A percentile compares a stretch with the other conserved stretches of the same genome.
phyloP scores from a whole-genome alignment of 768 basidiomycete species.

The Strobilomyces confusus region DNA sequence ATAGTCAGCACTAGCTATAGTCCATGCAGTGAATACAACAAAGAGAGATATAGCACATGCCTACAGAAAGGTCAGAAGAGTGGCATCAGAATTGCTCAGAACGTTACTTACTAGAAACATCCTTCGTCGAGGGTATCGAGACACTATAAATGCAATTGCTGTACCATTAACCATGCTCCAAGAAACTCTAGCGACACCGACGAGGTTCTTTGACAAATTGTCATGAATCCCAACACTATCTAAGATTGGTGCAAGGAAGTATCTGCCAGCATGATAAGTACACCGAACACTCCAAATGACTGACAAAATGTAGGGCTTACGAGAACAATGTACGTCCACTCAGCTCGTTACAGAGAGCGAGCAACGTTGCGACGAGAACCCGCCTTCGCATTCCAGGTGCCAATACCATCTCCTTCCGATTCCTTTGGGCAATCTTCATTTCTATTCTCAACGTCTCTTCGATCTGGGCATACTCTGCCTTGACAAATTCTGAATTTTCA shows the following conservation, averaged over 20 bases:
- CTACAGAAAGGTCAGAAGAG: neutral
- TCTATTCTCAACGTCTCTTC: slow-evolving; percentile 38
- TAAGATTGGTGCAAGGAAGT: neutral
- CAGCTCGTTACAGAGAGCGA: slow-evolving; percentile 16
- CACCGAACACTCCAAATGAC: no score
- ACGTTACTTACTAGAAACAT: no score
- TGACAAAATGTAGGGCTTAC: neutral
- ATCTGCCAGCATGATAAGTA: slow-evolving; percentile 3
- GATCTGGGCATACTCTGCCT: slow-evolving; percentile 41
- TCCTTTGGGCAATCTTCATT: neutral
- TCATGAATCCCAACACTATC: neutral
- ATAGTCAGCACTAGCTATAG: slow-evolving; percentile 2
- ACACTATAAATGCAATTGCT: no score
- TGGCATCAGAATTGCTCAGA: no score
- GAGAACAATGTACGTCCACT: slow-evolving; percentile 10
- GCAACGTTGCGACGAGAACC: slow-evolving; percentile 5
- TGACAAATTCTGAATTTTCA: slow-evolving; percentile 46
- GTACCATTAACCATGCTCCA: no score
- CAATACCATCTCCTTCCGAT: neutral
- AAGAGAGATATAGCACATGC: slow-evolving; percentile 7
- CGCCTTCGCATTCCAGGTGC: slow-evolving; percentile 17
- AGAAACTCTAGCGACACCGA: no score
- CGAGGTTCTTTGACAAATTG: neutral
- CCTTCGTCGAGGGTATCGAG: no score
- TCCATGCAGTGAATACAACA: slow-evolving; percentile 4